Conservation (phyloP, 1,139 yeast species). For the Candida tunisiensis region DNA sequence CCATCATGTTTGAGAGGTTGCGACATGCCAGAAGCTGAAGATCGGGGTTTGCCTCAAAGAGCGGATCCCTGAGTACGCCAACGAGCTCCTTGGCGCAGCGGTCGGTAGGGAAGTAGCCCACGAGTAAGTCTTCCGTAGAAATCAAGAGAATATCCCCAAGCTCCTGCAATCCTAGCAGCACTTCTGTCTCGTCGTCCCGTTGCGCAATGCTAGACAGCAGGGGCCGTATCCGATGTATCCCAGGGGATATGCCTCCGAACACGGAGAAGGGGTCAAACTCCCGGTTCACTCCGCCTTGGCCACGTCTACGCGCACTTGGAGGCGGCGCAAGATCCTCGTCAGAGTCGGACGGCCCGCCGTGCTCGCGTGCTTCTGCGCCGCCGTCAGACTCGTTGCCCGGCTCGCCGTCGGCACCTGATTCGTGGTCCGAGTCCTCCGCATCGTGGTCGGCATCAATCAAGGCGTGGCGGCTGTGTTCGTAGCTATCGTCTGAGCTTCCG, state of each 20-base stretch:
- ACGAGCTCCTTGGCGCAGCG: slow-evolving; percentile 40
- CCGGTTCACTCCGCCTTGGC: slow-evolving; percentile 4
- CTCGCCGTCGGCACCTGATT: too few relatives aligned
- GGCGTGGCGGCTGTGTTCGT: too few relatives aligned
- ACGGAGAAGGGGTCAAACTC: slow-evolving; percentile 9
- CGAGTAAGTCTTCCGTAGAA: slow-evolving; percentile 18
- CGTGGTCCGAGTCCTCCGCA: too few relatives aligned
- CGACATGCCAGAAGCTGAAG: slow-evolving; percentile 73
- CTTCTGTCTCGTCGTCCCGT: slow-evolving; percentile 27
- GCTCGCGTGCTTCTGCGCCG: background rate
- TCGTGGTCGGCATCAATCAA: too few relatives aligned
- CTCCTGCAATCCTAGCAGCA: slow-evolving; percentile 24
- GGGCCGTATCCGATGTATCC: slow-evolving; percentile 10
- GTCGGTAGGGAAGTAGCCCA: slow-evolving; percentile 36
- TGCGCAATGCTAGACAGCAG: slow-evolving; percentile 14
- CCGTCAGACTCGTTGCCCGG: background rate
- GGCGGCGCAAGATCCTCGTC: slow-evolving; percentile 4
- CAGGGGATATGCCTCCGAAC: slow-evolving; percentile 12
- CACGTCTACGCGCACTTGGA: slow-evolving; percentile 3
- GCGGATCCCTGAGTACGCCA: slow-evolving; percentile 39
- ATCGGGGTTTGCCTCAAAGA: slow-evolving; percentile 51
- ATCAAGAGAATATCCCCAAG: slow-evolving; percentile 21
- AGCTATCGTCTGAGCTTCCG: too few relatives aligned
- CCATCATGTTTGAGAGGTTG: slow-evolving; percentile 68
- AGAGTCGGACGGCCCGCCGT: slow-evolving; percentile 11